phyloP scores from a whole-genome alignment of 2,329 filamentous ascomycete genomes.

The Aspergillus neotritici region DNA sequence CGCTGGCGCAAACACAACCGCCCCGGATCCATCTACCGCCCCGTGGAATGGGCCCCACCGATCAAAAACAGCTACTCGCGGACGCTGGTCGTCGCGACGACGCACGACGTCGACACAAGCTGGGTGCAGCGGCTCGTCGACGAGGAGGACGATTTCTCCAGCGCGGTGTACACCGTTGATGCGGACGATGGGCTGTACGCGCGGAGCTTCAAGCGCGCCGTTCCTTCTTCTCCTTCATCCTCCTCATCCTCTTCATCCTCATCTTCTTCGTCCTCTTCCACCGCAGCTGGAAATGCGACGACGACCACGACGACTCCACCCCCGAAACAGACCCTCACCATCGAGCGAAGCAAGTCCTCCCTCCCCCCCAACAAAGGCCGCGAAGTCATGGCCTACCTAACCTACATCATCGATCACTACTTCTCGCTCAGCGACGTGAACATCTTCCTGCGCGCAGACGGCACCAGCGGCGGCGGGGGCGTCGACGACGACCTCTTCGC shows the following conservation, averaged over 20 bases:
- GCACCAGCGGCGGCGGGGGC: constrained; percentile 47
- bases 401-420: constrained; percentile 53
- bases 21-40: too few species aligned
- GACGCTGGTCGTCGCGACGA: constrained; percentile 5
- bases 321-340: constrained; percentile 16
- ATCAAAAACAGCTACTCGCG: neutral
- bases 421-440: constrained; percentile 45
- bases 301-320: constrained; percentile 37
- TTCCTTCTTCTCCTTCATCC: too few species aligned
- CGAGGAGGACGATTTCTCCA: neutral
- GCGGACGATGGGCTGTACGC: too few species aligned
- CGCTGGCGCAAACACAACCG: too few species aligned
- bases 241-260: too few species aligned
- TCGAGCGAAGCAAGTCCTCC: constrained; percentile 8
- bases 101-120: constrained; percentile 4
- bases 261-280: too few species aligned
- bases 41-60: too few species aligned
- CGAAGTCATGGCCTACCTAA: constrained; percentile 52
- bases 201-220: too few species aligned
- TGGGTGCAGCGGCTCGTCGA: constrained; percentile 3
- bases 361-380: constrained; percentile 48
- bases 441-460: constrained; percentile 48
- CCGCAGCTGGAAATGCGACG: too few species aligned
- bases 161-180: constrained; percentile 38
- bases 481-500: constrained; percentile 43